Base-by-base conservation (phyloP, 176 grass and related monocot genomes). In the Guadua angustifolia region DNA sequence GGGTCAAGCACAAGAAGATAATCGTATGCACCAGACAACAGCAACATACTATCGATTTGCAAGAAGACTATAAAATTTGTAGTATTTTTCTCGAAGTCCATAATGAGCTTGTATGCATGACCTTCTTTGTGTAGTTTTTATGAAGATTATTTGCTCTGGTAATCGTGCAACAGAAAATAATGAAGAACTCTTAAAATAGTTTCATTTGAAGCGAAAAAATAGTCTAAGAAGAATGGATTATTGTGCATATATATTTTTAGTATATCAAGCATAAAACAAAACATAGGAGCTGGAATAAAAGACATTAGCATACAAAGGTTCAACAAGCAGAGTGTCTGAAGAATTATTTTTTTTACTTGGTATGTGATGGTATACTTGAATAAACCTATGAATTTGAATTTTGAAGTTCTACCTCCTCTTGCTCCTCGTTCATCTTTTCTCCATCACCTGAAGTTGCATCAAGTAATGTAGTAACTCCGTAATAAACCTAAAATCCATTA, bases 381-480 rank as follows among this genome's bases (percentile, higher is more conserved):
- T 57, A 71, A 79, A 61, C 15, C 50, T 64, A 70, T 73, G 58
- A 65, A 73, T 5, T 66, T 16, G 6, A 56, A 78, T 6, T 52
- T 16, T 69, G 70, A 79, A 29, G 1, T 24, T 66, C n/a, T 88
- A 90, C 96, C 91, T 99, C 91, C 74, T 98, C 93, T 88, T 99
- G 89, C 79, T 99, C 96, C 83, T 95, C 91, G 6, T 93, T 95
- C 62, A 91, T 90, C 85, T 99, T 93, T 92, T 88, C 83, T 84
- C 77, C 87, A 69, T 95, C 89, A 56, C 84, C 83, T 83, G 96
- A 99, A 84, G 93, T 84, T 70, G 96, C 93, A 88, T 99, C 96
- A 73, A 95, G 83, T 56, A 99, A 87, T 85, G 96, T 95, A 84
- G 89, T 95, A 50, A 99, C 88, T 53, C 96, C 96, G 92, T 95